phyloP scores from a whole-genome alignment of 352 stramenopile genomes.

The Vaucheria bursata region DNA sequence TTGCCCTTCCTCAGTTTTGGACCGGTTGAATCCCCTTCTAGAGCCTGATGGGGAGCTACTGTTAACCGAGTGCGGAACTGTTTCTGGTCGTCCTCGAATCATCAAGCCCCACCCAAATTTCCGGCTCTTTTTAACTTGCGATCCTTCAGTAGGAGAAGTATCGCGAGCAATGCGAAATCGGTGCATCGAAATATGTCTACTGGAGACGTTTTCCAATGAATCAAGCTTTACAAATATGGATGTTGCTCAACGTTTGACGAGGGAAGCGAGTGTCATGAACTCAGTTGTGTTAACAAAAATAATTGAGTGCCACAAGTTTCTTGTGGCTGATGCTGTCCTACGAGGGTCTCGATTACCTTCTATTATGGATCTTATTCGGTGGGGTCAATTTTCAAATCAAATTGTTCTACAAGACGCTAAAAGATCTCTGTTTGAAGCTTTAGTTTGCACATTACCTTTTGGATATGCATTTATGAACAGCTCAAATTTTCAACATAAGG shows the following conservation, averaged over 20 bases:
- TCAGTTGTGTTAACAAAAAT: background rate
- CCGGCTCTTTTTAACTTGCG: conserved; percentile 95
- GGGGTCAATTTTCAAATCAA: background rate
- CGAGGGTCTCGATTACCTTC: background rate
- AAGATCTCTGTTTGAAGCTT: no score
- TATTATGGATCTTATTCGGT: background rate
- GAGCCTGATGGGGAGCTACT: conserved; percentile 93
- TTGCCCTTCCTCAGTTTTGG: conserved; percentile 86
- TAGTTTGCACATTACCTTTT: no score
- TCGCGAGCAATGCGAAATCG: conserved; percentile 99
- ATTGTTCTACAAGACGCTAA: no score
- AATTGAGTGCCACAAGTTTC: background rate
- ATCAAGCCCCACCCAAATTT: conserved; percentile 96
- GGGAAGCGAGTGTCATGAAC: background rate
- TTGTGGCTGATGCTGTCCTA: background rate
- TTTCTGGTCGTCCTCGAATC: conserved; percentile 66
- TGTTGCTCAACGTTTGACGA: background rate
- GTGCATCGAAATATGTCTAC: conserved; percentile 68
- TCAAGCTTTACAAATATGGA: background rate
- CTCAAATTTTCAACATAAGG: no score
- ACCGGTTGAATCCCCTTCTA: conserved; percentile 98
- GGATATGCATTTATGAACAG: no score
- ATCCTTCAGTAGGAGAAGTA: conserved; percentile 87
- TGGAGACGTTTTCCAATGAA: conserved; percentile 7
- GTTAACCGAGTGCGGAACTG: conserved; percentile 90